A percentile compares a stretch with the other conserved stretches of the same genome.
Evolutionary conservation across 306 rosid genomes (phyloP).

Genomic region (Sindora glabra): DNA sequence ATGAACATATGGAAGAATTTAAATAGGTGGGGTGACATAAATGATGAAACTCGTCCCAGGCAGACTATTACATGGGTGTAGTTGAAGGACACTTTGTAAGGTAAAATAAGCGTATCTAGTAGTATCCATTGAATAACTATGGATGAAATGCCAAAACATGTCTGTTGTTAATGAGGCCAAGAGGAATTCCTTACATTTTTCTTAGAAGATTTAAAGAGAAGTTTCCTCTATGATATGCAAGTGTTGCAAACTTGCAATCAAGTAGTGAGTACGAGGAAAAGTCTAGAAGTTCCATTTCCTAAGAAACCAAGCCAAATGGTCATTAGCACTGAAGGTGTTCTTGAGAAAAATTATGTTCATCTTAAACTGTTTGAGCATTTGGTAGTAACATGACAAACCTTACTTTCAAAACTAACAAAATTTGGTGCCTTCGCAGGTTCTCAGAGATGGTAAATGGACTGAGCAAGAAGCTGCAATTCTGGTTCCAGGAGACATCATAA

Average conservation of each 20-base stretch:
- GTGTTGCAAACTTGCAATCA: too few relatives aligned
- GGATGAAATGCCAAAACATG: not conserved
- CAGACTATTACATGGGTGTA: too few relatives aligned
- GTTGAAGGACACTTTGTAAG: too few relatives aligned
- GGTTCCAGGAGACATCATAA: constrained; percentile 94
- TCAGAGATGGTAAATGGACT: constrained; percentile 88
- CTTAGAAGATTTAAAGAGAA: too few relatives aligned
- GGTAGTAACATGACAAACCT: not conserved
- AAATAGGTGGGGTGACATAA: too few relatives aligned
- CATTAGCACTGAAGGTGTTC: not conserved
- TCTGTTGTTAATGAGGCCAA: not conserved
- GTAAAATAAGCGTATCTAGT: too few relatives aligned
- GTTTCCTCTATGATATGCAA: not conserved
- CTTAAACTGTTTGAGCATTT: not conserved
- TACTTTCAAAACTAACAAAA: constrained; percentile 9
- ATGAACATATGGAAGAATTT: too few relatives aligned
- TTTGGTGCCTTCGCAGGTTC: constrained; percentile 45
- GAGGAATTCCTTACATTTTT: not conserved
- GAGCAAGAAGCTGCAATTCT: constrained; percentile 90
- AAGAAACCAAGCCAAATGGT: too few relatives aligned
- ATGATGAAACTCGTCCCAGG: too few relatives aligned
- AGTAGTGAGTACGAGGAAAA: not conserved
- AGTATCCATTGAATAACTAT: too few relatives aligned
- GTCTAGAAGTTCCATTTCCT: not conserved
- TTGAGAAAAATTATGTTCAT: not conserved